These are phyloP conservation scores for Beta macrorhiza DNA, from an alignment of 179 eudicot genomes.

Conservation along the genomic window DNA sequence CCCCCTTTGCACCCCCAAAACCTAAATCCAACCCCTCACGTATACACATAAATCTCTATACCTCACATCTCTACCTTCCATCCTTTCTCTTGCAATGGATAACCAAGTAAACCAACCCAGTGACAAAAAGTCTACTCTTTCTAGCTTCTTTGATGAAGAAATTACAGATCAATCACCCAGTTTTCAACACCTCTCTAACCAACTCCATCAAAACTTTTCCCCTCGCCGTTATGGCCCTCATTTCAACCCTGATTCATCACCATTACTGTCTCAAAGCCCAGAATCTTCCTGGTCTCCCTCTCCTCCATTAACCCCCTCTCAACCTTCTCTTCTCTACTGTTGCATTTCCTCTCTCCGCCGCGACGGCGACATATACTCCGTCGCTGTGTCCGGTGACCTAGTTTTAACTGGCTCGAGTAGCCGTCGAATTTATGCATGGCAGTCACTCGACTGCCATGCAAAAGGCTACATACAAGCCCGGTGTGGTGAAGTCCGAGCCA, in stretches of 20 bases:
- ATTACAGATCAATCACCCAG: conserved; percentile 15
- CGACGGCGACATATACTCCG: conserved; percentile 44
- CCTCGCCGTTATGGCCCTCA: conserved; percentile 16
- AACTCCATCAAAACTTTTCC: not conserved
- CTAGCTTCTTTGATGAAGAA: conserved; percentile 23
- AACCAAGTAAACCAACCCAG: not conserved
- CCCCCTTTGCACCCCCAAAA: not conserved
- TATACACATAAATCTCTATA: not conserved
- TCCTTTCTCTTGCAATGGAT: conserved; percentile 14
- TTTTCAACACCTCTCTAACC: conserved; percentile 1
- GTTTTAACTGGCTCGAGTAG: conserved; percentile 58
- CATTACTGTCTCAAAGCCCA: conserved; percentile 7
- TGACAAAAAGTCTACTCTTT: conserved; percentile 14
- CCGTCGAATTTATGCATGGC: conserved; percentile 55
- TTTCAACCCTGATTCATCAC: conserved; percentile 5
- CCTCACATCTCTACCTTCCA: not conserved
- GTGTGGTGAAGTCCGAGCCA: conserved; percentile 47
- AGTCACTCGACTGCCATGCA: conserved; percentile 47
- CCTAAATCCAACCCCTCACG: not conserved
- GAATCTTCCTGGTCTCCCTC: conserved; percentile 52
- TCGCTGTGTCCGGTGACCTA: conserved; percentile 33
- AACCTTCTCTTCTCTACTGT: conserved; percentile 47
- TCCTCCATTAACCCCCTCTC: conserved; percentile 35
- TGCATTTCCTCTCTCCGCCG: conserved; percentile 61
- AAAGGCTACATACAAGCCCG: conserved; percentile 46